Conservation (phyloP, 192 early-diverging fungal species). For the Coemansia sp. region DNA sequence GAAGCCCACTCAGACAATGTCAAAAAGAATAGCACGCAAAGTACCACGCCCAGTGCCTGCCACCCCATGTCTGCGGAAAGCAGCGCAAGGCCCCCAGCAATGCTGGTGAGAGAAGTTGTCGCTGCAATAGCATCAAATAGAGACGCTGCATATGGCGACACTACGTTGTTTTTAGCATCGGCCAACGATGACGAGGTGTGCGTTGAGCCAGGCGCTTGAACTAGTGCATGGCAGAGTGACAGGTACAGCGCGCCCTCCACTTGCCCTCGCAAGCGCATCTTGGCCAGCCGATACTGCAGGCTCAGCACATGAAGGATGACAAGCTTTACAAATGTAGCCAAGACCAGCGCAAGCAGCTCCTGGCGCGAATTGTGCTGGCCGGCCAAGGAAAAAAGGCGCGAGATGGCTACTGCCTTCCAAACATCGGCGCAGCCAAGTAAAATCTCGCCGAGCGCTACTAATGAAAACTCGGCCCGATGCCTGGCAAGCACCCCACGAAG, state of each 20-base stretch:
- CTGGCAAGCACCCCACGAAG: conserved; percentile 2
- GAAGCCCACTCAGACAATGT: conserved; percentile 15
- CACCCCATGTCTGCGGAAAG: conserved; percentile 16
- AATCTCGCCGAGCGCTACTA: neutral
- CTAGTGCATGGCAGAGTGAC: conserved; percentile 8
- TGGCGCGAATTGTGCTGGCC: neutral
- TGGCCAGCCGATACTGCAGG: neutral
- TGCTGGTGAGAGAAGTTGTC: neutral
- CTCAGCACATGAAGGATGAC: conserved; percentile 3
- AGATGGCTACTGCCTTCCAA: conserved; percentile 12
- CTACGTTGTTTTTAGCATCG: neutral
- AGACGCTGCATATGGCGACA: conserved; percentile 8
- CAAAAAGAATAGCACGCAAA: neutral
- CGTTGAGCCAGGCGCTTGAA: conserved; percentile 4
- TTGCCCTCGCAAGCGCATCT: neutral
- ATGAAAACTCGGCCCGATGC: neutral
- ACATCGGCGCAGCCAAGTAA: conserved; percentile 3
- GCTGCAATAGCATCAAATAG: conserved; percentile 5
- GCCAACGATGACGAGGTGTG: conserved; percentile 5
- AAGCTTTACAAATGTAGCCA: neutral
- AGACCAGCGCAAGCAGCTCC: neutral
- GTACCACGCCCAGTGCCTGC: neutral
- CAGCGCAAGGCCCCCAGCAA: conserved; percentile 14
- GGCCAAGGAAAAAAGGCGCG: conserved; percentile 6
- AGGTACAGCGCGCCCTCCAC: conserved; percentile 9